phyloP scores from a whole-genome alignment of 192 early-diverging fungal genomes.

The Coemansia sp. region DNA sequence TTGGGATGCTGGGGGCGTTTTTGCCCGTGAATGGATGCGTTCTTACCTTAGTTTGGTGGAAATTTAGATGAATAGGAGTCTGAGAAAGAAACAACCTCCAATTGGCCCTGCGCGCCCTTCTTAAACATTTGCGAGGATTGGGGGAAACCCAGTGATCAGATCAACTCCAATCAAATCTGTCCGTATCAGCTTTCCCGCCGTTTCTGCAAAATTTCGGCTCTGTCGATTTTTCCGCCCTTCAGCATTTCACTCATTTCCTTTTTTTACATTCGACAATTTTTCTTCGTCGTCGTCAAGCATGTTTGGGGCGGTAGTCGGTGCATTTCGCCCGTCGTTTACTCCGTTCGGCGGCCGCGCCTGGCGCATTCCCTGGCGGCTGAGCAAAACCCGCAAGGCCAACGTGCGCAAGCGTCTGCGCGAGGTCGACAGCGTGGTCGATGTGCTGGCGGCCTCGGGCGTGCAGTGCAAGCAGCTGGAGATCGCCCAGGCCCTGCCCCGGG shows the following conservation, averaged over 20 bases:
- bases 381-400: conserved; percentile 77
- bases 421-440: conserved; percentile 71
- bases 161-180: conserved; percentile 1
- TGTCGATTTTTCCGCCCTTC: background rate
- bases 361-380: conserved; percentile 64
- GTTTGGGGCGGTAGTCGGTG: conserved; percentile 42
- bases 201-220: no score
- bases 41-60: conserved; percentile 1
- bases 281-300: no score
- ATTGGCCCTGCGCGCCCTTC: background rate
- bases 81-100: background rate
- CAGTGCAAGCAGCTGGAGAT: conserved; percentile 67
- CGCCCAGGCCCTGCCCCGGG: conserved; percentile 56
- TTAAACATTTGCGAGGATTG: background rate
- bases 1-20: no score
- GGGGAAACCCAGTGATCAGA: conserved; percentile 1
- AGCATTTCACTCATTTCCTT: background rate
- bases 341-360: conserved; percentile 40
- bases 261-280: background rate
- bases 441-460: conserved; percentile 66
- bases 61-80: conserved; percentile 7
- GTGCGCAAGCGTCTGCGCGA: conserved; percentile 79
- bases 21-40: background rate
- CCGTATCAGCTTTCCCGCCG: no score
- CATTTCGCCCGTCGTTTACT: conserved; percentile 39